These are phyloP conservation scores for Metarhizium album DNA, from an alignment of 2,329 filamentous ascomycete genomes.

Conservation along the genomic window DNA sequence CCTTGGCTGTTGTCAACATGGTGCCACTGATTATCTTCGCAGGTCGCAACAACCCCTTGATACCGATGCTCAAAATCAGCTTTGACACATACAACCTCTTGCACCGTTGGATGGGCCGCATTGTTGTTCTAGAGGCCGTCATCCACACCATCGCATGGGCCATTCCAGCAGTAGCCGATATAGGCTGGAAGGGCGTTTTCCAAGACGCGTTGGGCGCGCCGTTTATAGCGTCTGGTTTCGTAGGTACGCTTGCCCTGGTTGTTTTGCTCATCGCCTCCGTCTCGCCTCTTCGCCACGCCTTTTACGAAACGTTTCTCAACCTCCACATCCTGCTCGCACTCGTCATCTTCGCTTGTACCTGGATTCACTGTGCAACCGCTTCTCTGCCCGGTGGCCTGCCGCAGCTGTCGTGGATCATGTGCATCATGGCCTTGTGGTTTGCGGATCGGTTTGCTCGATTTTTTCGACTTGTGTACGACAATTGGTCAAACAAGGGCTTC, in stretches of 20 bases:
- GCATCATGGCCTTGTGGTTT: conserved; percentile 67
- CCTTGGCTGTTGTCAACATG: conserved; percentile 80
- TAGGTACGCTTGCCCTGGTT: conserved; percentile 50
- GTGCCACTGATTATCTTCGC: conserved; percentile 83
- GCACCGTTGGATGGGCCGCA: conserved; percentile 65
- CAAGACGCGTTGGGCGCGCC: conserved; percentile 42
- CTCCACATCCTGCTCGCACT: conserved; percentile 69
- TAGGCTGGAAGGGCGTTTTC: conserved; percentile 49
- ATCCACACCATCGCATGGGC: conserved; percentile 65
- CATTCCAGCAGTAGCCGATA: conserved; percentile 56
- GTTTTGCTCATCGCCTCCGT: conserved; percentile 59
- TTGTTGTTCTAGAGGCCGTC: conserved; percentile 57
- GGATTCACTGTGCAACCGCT: conserved; percentile 65
- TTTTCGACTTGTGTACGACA: conserved; percentile 52
- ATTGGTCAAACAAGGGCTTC: conserved; percentile 47
- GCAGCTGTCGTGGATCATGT: conserved; percentile 64
- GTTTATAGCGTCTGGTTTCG: conserved; percentile 57
- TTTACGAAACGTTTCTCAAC: conserved; percentile 94
- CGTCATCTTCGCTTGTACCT: conserved; percentile 58
- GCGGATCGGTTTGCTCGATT: conserved; percentile 58
- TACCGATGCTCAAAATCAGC: conserved; percentile 69
- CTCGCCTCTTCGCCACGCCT: conserved; percentile 79
- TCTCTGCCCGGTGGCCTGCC: conserved; percentile 47
- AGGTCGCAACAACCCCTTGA: conserved; percentile 86
- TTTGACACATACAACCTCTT: conserved; percentile 88